Evolutionary conservation across 352 stramenopile genomes (phyloP), one percentile per base, ranked within the genome.

Genomic region (Phytopythium aichiense): DNA sequence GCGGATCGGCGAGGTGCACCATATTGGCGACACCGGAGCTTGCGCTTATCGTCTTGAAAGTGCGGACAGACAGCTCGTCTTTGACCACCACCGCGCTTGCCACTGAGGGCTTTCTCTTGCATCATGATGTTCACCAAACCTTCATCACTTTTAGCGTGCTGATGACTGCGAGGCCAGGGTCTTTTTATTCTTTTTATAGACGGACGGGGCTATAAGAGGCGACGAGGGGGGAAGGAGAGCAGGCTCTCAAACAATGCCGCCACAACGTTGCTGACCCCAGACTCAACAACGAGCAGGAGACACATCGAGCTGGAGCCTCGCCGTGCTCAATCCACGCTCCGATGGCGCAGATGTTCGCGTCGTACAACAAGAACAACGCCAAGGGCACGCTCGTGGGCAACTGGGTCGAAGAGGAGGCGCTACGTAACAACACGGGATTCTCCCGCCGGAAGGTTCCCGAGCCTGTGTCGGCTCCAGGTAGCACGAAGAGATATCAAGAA

Each of bases 341-440:
- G 20, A 56, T 56, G 46, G 35, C 35, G 57, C 57, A 63, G 12
- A 84, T 87, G 76, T 83, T 80, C 51, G 62, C 75, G 6, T 67
- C 67, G 31, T 93, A 93, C 76, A 94, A 94, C 78, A 90, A 91
- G 65, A 91, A 82, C 67, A 92, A 95, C 63, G 71, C 65, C 53
- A 88, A 90, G 52, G 79, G 76, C 16, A 76, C 82, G 49, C 72
- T 95, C 22, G 73, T 92, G 23, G 86, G 86, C 23, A 95, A 95
- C 64, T 95, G 86, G 86, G 81, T 95, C 51, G 84, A 95, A 38
- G 86, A 95, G 58, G 74, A 91, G 23, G 86, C 84, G 2, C 68
- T 95, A 42, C 79, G 81, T 11, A 53, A 68, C 5, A 62, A 56
- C 38, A 95, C 86, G 9, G 86, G 84, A 4, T 85, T 83, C 37